phyloP scores from a whole-genome alignment of 768 basidiomycete species.

The Auricularia sp. region DNA sequence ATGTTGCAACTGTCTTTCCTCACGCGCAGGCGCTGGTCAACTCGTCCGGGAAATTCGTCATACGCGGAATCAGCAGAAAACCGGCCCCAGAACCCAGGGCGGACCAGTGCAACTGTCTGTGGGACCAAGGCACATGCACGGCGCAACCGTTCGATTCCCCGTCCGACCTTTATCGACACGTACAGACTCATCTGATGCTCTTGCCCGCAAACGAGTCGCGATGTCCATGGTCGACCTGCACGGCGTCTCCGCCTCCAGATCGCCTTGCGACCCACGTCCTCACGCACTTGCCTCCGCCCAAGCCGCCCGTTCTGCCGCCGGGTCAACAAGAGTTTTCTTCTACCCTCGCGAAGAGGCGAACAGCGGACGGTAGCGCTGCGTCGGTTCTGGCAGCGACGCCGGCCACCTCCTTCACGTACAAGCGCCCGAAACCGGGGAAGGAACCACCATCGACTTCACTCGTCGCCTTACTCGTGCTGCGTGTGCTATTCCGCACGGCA shows the following conservation, averaged over 20 bases:
- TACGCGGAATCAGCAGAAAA: conserved; percentile 70
- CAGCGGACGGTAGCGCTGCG: background rate
- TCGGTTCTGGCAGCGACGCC: conserved; percentile 53
- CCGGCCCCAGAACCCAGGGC: conserved; percentile 40
- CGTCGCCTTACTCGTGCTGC: conserved; percentile 71
- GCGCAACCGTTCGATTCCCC: conserved; percentile 37
- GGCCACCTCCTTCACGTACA: conserved; percentile 45
- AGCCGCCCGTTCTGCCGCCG: conserved; percentile 47
- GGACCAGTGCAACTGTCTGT: conserved; percentile 66
- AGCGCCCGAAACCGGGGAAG: conserved; percentile 34
- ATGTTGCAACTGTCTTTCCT: conserved; percentile 76
- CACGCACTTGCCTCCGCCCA: conserved; percentile 60
- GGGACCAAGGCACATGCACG: conserved; percentile 54
- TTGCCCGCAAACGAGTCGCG: background rate
- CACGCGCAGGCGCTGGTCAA: conserved; percentile 82
- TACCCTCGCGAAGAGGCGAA: conserved; percentile 33
- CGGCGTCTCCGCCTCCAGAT: conserved; percentile 36
- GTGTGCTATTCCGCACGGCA: conserved; percentile 71
- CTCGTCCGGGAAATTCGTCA: conserved; percentile 68
- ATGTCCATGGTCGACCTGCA: conserved; percentile 70
- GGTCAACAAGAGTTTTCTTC: conserved; percentile 65
- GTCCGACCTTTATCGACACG: conserved; percentile 64
- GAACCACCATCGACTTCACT: conserved; percentile 68
- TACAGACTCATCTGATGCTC: conserved; percentile 43
- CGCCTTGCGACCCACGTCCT: conserved; percentile 57